Base-by-base conservation (phyloP, 2,329 filamentous ascomycete species). In the Beauveria brongniartii region DNA sequence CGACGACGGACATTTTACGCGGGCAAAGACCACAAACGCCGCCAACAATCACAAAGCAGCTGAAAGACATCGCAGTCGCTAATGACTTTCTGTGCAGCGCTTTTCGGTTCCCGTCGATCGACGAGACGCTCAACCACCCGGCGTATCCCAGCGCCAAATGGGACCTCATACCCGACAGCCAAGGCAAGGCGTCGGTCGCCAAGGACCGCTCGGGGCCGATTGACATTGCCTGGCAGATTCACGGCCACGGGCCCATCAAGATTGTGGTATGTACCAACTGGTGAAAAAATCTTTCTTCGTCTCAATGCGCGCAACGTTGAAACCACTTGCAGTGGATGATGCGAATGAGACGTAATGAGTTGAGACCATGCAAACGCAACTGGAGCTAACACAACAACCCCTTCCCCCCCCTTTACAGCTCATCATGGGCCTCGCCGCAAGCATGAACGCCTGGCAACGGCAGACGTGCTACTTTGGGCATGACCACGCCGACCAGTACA, bases 381-480 rank as follows among this genome's bases (percentile, higher is more conserved):
- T 10, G 12, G 12, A 14, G 28, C 50, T 52, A 34, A 52, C 48
- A 30, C 10, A 34, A 30, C 28, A 30, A 30, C 12, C 4, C 18
- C 4, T 3, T 10, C 48, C 10, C 8, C 26, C 26, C 28, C 6
- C 43, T 24, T 24, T 30, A 30, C 67, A 92, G 90, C 85, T 90
- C 76, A 81, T 95, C 68, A 91, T 91, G 86, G 91, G 91, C 64
- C 81, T 95, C 3, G 90, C 87, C 43, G 86, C 86, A 61, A 80
- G 79, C 62, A 80, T 82, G 69, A 80, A 83, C 48, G 81, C 85
- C 61, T 95, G 90, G 89, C 91, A 95, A 77, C 85, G 90, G 58
- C 91, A 95, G 71, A 94, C 88, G 10, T 84, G 88, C 66, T 82
- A 91, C 75, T 93, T 95, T 69, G 90, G 89, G 56, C 91, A 96